Conservation (phyloP, 1,284 basidiomycete species). For the Macrocystidia cucumis region DNA sequence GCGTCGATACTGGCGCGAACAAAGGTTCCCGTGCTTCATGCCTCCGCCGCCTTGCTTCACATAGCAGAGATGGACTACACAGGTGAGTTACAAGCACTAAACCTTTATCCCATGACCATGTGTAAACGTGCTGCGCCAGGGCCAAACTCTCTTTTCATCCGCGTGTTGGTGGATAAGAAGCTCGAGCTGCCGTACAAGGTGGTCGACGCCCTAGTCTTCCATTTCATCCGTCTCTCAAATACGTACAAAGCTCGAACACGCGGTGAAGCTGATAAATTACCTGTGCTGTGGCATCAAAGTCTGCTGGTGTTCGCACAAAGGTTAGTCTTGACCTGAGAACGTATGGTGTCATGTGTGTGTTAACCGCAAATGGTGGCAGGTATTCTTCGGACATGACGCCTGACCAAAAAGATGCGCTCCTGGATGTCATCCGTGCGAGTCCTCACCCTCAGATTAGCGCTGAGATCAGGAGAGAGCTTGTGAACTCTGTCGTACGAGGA, state of each 20-base stretch:
- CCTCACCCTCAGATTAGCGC: conserved; percentile 85
- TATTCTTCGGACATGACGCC: conserved; percentile 96
- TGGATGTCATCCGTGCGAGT: conserved; percentile 87
- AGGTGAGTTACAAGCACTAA: conserved; percentile 32
- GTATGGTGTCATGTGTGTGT: conserved; percentile 2
- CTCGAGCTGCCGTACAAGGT: conserved; percentile 98
- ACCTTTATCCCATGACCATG: background rate
- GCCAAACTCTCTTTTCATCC: conserved; percentile 95
- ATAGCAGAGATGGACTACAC: conserved; percentile 97
- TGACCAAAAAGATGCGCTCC: conserved; percentile 96
- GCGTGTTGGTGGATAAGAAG: conserved; percentile 96
- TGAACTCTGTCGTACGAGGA: conserved; percentile 66
- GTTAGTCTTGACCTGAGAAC: conserved; percentile 28
- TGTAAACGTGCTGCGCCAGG: conserved; percentile 40
- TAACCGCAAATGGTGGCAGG: conserved; percentile 29
- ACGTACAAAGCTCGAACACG: conserved; percentile 69
- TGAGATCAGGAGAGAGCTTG: conserved; percentile 86
- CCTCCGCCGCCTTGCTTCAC: conserved; percentile 90
- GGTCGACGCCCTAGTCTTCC: conserved; percentile 95
- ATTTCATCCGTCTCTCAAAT: conserved; percentile 93
- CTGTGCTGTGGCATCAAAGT: conserved; percentile 98
- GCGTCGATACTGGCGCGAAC: conserved; percentile 90
- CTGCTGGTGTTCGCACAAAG: conserved; percentile 92
- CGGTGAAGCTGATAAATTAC: conserved; percentile 70
- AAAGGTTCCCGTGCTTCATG: conserved; percentile 93